Evolutionary conservation across 164 flowering plant genomes (phyloP).

Genomic region (Vitis rotundifolia): DNA sequence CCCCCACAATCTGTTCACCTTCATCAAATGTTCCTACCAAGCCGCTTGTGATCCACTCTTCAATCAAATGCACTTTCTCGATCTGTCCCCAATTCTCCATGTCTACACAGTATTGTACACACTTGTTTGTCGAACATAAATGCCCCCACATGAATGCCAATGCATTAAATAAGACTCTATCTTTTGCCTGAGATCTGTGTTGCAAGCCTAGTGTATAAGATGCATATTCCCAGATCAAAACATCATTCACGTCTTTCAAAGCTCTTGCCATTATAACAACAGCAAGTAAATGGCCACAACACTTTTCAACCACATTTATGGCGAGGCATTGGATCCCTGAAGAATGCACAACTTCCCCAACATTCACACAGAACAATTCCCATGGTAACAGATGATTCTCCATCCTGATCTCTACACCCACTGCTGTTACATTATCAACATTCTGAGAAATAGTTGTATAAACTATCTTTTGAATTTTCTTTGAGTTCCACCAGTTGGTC

Average conservation of each 20-base stretch:
- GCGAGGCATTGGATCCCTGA: constrained; percentile 6
- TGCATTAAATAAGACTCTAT: too few species aligned
- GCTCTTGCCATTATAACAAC: constrained; percentile 5
- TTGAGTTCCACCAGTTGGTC: too few species aligned
- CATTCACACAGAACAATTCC: not conserved
- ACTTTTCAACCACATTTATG: constrained; percentile 4
- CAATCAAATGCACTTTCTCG: not conserved
- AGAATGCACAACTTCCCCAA: not conserved
- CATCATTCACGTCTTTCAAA: not conserved
- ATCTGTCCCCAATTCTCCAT: not conserved
- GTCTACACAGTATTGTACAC: not conserved
- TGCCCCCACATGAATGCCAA: too few species aligned
- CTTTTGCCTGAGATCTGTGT: too few species aligned
- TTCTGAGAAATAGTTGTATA: too few species aligned
- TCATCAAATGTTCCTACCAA: not conserved
- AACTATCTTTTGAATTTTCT: too few species aligned
- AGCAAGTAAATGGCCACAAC: not conserved
- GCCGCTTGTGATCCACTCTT: not conserved
- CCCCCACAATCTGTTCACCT: not conserved
- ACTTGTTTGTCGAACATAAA: too few species aligned
- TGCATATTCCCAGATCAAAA: constrained; percentile 2
- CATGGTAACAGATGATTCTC: too few species aligned
- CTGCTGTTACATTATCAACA: too few species aligned
- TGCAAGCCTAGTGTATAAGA: not conserved
- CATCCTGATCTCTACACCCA: too few species aligned